Percentiles rank a stretch among this genome's conserved stretches.
Evolutionary conservation across 345 rosid species (phyloP).

Genomic region (Citrus maxima): DNA sequence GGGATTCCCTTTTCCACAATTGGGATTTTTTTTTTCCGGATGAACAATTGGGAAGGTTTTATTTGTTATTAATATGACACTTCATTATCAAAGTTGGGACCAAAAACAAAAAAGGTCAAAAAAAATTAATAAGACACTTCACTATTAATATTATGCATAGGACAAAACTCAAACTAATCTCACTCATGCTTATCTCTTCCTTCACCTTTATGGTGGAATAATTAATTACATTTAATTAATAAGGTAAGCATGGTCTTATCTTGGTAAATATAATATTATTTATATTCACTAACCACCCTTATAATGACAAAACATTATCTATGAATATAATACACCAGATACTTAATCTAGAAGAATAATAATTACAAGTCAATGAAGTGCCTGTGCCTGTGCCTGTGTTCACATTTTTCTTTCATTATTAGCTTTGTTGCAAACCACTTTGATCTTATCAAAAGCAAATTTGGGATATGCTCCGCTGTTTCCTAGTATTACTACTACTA

Average conservation of each 20-base stretch:
- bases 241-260: slow-evolving; percentile 13
- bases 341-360: slow-evolving; percentile 3
- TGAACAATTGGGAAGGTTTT: not conserved
- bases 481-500: not conserved
- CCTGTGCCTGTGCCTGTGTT: not conserved
- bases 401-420: not conserved
- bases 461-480: slow-evolving; percentile 1
- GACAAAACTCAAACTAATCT: slow-evolving; percentile 1
- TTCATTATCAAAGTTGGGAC: slow-evolving; percentile 7
- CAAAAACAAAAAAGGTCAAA: not conserved
- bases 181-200: slow-evolving; percentile 14
- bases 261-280: slow-evolving; percentile 1
- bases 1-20: no score
- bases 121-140: not conserved
- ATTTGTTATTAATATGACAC: not conserved
- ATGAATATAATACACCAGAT: not conserved
- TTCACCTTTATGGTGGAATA: not conserved
- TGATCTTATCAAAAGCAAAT: not conserved
- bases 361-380: slow-evolving; percentile 1
- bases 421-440: not conserved
- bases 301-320: not conserved
- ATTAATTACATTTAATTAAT: not conserved
- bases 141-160: not conserved
- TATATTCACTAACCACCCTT: not conserved
- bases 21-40: no score